Base-by-base conservation (phyloP, 2,329 filamentous ascomycete species). In the Venturia effusa region DNA sequence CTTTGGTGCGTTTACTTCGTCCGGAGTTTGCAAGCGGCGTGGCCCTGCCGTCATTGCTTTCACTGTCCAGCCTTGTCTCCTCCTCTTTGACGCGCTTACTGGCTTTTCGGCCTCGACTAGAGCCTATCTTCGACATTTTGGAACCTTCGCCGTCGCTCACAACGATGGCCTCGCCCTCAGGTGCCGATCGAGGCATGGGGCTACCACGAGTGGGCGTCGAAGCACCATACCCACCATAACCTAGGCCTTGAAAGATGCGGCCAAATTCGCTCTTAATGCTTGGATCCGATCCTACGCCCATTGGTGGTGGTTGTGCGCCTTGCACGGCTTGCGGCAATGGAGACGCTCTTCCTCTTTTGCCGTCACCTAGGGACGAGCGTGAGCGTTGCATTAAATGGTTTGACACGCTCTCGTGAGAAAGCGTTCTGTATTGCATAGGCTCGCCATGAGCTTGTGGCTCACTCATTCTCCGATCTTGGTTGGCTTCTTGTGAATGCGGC, bases 181-280 rank as follows among this genome's bases (percentile, higher is more conserved):
- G 57, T 19, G 41, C 34, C 5, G 27, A 32, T 51, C 51, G 54
- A 30, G 59, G 63, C 69, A 76, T 80, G 0, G 82, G 81, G 68
- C 80, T 83, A 37, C 77, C 74, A 40, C 76, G 75, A 63, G 81
- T 78, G 15, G 83, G 84, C 8, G 83, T 86, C 1, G 80, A 78
- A 13, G 77, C 77, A 19, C 80, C 79, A 67, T 80, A 81, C n/a
- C 74, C 78, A 22, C 79, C 79, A 22, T 87, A 79, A 41, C 86
- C 86, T 68, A 97, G 91, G n/a, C 93, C 93, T 22, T 90, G 91
- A 76, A 96, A 97, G 82, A 97, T 96, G 67, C 91, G 87, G 34
- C 92, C 92, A 73, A 97, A 92, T 73, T 97, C 93, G 72, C 87
- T 95, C 80, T 97, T 96, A 71, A 97, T 96, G 54, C 89, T 89